These are phyloP conservation scores for Aspergillus intermedius DNA, from an alignment of 2,329 filamentous ascomycete species.

Conservation along the genomic window DNA sequence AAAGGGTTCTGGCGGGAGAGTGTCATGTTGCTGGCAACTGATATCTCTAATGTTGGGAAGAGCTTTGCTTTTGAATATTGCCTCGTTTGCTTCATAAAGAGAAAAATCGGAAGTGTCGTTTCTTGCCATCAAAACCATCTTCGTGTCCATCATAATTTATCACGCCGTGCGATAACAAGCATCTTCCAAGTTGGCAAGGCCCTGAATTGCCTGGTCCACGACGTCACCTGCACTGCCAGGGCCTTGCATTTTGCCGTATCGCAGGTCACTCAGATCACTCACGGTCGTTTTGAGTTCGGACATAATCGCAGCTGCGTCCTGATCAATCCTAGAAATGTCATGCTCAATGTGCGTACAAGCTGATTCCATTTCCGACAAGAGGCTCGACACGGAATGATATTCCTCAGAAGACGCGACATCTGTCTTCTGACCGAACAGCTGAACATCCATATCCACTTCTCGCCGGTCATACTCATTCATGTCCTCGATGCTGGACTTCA, in stretches of 20 bases:
- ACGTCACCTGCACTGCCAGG: conserved; percentile 54
- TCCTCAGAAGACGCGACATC: conserved; percentile 33
- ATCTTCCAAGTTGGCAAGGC: conserved; percentile 58
- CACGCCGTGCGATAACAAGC: conserved; percentile 46
- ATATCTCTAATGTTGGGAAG: neutral
- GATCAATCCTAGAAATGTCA: conserved; percentile 60
- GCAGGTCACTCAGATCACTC: conserved; percentile 70
- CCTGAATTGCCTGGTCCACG: conserved; percentile 60
- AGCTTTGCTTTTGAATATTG: neutral
- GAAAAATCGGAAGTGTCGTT: no score
- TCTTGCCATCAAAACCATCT: neutral
- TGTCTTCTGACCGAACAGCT: conserved; percentile 53
- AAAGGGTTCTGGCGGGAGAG: neutral
- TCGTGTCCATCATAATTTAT: neutral
- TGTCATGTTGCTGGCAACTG: no score
- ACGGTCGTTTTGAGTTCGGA: conserved; percentile 59
- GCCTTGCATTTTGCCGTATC: conserved; percentile 64
- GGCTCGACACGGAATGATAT: conserved; percentile 55
- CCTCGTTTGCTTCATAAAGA: no score
- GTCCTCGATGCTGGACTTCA: conserved; percentile 27
- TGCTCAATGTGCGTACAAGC: conserved; percentile 60
- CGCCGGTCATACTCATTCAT: conserved; percentile 28
- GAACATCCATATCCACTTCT: conserved; percentile 41
- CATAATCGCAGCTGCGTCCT: conserved; percentile 56
- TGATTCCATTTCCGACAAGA: conserved; percentile 63